Percentiles rank a stretch among this genome's conserved stretches.
phyloP scores from a whole-genome alignment of 495 filamentous ascomycete species.

The Podospora fimiseda region DNA sequence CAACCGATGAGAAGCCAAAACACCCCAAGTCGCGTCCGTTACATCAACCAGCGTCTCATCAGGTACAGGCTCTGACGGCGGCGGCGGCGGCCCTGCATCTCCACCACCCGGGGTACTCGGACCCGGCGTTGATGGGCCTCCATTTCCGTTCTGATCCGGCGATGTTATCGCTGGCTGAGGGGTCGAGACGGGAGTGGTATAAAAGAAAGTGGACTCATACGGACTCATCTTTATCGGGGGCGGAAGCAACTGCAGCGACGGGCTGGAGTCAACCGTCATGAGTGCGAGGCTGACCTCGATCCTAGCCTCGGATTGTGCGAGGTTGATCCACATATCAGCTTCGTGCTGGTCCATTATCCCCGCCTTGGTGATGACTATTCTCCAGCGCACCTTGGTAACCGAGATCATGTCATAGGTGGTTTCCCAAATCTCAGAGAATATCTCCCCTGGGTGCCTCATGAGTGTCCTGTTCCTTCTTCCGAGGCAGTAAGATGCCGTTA shows the following conservation, averaged over 20 bases:
- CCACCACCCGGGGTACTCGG: conserved; percentile 43
- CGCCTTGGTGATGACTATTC: conserved; percentile 68
- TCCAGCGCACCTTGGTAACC: conserved; percentile 66
- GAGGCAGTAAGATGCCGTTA: conserved; percentile 71
- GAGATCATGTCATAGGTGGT: conserved; percentile 73
- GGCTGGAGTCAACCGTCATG: conserved; percentile 58
- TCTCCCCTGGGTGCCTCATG: conserved; percentile 52
- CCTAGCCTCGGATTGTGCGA: conserved; percentile 38
- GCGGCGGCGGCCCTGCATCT: no score
- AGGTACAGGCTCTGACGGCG: conserved; percentile 63
- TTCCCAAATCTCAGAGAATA: conserved; percentile 77
- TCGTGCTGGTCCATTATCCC: conserved; percentile 70
- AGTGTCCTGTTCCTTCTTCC: conserved; percentile 54
- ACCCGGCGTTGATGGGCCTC: conserved; percentile 44
- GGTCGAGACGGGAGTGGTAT: conserved; percentile 52
- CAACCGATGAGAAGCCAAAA: conserved; percentile 65
- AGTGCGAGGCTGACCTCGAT: conserved; percentile 51
- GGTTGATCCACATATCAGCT: conserved; percentile 51
- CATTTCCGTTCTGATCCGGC: conserved; percentile 46
- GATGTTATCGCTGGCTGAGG: conserved; percentile 50
- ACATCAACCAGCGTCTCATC: conserved; percentile 71
- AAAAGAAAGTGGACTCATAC: conserved; percentile 32
- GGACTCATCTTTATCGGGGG: conserved; percentile 39
- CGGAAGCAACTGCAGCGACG: conserved; percentile 59
- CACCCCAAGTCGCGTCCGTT: conserved; percentile 75